Base-by-base conservation (phyloP, 257 asterid species). In the Primulina eburnea region DNA sequence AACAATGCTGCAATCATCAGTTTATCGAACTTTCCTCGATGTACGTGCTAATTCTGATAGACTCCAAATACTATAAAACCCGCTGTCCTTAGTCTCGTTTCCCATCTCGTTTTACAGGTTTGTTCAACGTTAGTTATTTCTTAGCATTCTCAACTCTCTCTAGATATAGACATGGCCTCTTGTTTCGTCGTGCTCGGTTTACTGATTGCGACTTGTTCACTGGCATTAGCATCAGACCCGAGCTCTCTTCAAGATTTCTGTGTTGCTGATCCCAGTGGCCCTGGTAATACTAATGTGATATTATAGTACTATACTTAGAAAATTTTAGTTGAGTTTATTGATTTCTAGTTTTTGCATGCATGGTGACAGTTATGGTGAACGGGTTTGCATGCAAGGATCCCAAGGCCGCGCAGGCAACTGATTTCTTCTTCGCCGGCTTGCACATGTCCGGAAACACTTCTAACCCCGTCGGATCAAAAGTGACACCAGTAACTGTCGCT, bases 231-330 rank as follows among this genome's bases (percentile, higher is more conserved):
- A 1, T 28, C 75, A 29, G 76, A 73, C 32, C 75, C 67, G 1
- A 73, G 78, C 20, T 73, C 82, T 24, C 72, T 78, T 38, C 82
- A 78, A 53, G 82, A 78, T 65, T 74, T 78, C 62, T 78, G 82
- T 40, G 76, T 70, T 26, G 76, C 82, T 1, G 70, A 65, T 20
- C 47, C 66, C 33, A 2, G 40, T 0, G 55, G 56, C 62, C 72
- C 73, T 29, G 77, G 82, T 73, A n/a, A 17, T 62, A 28, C 30
- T 28, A 28, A 30, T 7, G 1, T 18, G 6, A 14, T 20, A 16
- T 57, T 2, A 12, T 2, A 14, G 4, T 55, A 28, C 2, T 32
- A 37, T 37, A 30, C 12, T 18, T 8, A 1, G 3, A 7, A n/a
- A 4, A 16, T 55, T 55, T 17, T 32, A 34, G 8, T 30, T 17